These are phyloP conservation scores for Sporothrix luriei DNA, from an alignment of 2,329 filamentous ascomycete species.

Conservation along the genomic window DNA sequence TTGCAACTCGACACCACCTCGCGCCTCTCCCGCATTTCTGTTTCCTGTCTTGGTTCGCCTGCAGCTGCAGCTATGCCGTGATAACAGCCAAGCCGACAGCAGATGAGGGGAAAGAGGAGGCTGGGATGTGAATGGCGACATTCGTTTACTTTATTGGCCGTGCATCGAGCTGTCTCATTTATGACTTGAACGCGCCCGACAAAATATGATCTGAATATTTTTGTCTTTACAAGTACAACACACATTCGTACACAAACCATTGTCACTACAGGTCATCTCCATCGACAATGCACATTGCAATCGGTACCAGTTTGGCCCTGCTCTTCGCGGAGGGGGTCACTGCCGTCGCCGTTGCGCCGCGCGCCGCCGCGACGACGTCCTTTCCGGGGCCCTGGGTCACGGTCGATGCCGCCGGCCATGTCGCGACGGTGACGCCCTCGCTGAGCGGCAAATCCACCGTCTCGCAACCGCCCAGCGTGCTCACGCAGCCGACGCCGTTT, in stretches of 20 bases:
- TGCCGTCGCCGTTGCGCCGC: not conserved
- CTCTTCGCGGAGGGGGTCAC: not conserved
- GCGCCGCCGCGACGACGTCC: conserved; percentile 29
- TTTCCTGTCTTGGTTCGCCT: not conserved
- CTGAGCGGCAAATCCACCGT: conserved; percentile 41
- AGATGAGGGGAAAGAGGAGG: conserved; percentile 18
- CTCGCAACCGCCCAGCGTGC: conserved; percentile 39
- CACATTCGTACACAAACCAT: not conserved
- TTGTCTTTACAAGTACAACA: not conserved
- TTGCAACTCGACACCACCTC: conserved; percentile 14
- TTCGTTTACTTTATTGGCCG: not conserved
- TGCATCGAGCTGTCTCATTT: not conserved
- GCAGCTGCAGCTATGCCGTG: conserved; percentile 15
- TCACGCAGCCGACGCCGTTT: conserved; percentile 41
- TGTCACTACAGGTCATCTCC: not conserved
- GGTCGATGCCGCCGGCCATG: conserved; percentile 39
- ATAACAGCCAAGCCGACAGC: conserved; percentile 12
- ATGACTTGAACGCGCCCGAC: not conserved
- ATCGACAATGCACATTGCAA: not conserved
- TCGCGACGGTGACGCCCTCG: conserved; percentile 41
- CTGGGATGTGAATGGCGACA: not conserved
- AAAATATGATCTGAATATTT: not conserved
- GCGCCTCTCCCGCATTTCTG: not conserved
- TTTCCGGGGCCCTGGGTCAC: conserved; percentile 42
- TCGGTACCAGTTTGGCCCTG: not conserved